Evolutionary conservation across 1,139 yeast genomes (phyloP), one percentile per base, ranked within the genome.

Genomic region (Debaryomyces robertsiae): DNA sequence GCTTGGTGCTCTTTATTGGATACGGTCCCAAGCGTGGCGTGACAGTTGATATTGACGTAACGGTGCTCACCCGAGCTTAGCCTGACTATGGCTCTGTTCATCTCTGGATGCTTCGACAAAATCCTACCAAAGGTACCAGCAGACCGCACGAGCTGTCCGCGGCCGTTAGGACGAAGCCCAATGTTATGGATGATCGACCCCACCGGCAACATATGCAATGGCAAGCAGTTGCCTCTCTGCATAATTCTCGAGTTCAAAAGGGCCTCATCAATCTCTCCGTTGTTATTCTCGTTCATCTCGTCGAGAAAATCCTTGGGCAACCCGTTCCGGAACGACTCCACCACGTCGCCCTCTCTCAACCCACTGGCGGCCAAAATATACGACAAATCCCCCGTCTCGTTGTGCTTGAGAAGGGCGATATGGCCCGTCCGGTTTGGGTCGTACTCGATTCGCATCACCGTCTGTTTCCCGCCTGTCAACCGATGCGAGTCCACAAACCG

Each of bases 391-490:
- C 81, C 82, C 0, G 93, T 75, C 28, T 67, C 76, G 42, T 73
- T 65, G 61, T 86, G 84, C 61, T 83, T 77, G 36, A 94, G 57
- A 46, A 93, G 69, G 1, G 99, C 99, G 62, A 93, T 85, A 65
- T 93, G 99, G 5, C 94, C 88, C 4, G 95, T 79, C 71, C 99
- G 79, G 57, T 88, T 88, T 34, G 99, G 99, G 65, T 93, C 99
- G 60, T 90, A 89, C 65, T 93, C 99, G 45, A 93, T 88, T 58
- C 99, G 76, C 44, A 83, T 69, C 16, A 93, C 98, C 16, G 79
- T 76, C 53, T 89, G 95, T 40, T 75, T 77, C 17, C 98, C 98
- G 1, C 81, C 65, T 3, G 61, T 75, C 34, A 63, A 58, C 56
- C 99, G 78, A 54, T 73, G 73, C 57, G 84, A 83, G 63, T 93